These are phyloP conservation scores for Vaccinium myrtillus DNA, from an alignment of 148 eudicot genomes.

Conservation along the genomic window DNA sequence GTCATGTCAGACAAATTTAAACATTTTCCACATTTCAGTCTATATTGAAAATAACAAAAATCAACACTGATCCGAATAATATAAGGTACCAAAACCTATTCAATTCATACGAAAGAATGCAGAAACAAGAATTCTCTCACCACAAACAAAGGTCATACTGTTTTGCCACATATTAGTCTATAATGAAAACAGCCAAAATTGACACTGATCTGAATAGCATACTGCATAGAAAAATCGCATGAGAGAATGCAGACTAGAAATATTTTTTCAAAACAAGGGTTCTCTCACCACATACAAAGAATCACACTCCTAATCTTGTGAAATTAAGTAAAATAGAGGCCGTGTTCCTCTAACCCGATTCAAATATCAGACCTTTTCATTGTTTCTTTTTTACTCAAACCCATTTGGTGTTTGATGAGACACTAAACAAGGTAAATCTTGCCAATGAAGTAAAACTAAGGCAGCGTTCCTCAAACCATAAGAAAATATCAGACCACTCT, in stretches of 20 bases:
- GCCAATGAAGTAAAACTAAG: background rate
- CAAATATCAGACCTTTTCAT: background rate
- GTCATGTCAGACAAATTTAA: slow-evolving; percentile 5
- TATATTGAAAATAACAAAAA: background rate
- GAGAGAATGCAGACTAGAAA: no score
- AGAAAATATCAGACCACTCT: background rate
- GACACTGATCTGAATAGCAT: background rate
- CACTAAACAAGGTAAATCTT: background rate
- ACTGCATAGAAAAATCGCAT: background rate
- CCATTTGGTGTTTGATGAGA: background rate
- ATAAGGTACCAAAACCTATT: background rate
- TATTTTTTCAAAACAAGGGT: background rate
- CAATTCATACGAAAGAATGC: background rate
- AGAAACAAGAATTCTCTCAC: background rate
- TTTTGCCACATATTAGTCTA: background rate
- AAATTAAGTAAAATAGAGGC: background rate
- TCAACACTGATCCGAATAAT: background rate
- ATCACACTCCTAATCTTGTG: background rate
- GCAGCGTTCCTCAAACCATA: background rate
- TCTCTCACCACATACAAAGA: background rate
- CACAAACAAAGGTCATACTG: background rate
- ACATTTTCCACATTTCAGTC: background rate
- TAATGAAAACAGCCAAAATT: background rate
- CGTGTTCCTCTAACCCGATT: background rate
- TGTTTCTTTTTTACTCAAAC: background rate